Evolutionary conservation across 2,329 filamentous ascomycete species (phyloP).

Genomic region (Neopestalotiopsis clavispora): DNA sequence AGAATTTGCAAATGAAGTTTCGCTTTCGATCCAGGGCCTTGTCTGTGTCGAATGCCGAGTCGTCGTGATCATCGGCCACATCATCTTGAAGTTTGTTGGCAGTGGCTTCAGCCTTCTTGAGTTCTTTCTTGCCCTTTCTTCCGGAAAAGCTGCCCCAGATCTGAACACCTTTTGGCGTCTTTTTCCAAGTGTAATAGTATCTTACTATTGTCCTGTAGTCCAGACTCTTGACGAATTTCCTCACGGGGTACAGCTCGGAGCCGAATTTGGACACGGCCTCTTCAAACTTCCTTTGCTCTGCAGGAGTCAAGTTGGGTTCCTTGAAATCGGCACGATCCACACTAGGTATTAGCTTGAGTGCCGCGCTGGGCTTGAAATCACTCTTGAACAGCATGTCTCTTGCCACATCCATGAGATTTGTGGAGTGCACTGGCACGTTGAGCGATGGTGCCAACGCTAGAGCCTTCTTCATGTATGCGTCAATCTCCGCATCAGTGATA

Average conservation of each 20-base stretch:
- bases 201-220: conserved; percentile 82
- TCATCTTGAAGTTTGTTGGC: conserved; percentile 85
- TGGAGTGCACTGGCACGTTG: conserved; percentile 73
- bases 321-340: conserved; percentile 76
- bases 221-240: conserved; percentile 83
- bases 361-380: conserved; percentile 72
- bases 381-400: conserved; percentile 74
- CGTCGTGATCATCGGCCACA: conserved; percentile 88
- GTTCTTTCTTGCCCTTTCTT: conserved; percentile 88
- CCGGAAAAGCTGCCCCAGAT: conserved; percentile 91
- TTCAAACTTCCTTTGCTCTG: conserved; percentile 89
- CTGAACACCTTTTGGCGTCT: conserved; percentile 81
- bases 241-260: conserved; percentile 84
- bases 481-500: conserved; percentile 63
- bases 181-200: conserved; percentile 99
- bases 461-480: conserved; percentile 77
- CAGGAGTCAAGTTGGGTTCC: conserved; percentile 78
- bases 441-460: conserved; percentile 62
- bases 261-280: conserved; percentile 89
- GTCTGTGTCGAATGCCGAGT: conserved; percentile 91
- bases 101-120: conserved; percentile 72
- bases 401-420: conserved; percentile 87
- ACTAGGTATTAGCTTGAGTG: conserved; percentile 71
- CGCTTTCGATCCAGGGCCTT: conserved; percentile 83
- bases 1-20: conserved; percentile 93